Base-by-base conservation (phyloP, 805 yeast genomes). In the Hemisphaericaspora nanyangensis region DNA sequence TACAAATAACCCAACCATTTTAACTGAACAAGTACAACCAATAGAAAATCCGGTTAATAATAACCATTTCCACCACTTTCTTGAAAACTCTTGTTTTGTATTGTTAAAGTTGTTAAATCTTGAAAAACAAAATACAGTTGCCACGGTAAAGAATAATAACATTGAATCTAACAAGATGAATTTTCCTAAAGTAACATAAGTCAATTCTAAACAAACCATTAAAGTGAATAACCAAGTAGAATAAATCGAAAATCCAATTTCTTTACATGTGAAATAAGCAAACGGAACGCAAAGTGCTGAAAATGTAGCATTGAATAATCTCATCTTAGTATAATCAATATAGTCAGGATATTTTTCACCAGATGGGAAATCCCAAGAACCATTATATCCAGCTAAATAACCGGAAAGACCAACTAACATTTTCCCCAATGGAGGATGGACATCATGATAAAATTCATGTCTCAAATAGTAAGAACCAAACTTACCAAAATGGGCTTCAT, bases 1-100 rank as follows among this genome's bases (percentile, higher is more conserved):
- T 44, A 87, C 86, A 54, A 93, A 87, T 40, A 91, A 73, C 52
- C 99, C 99, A 42, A 93, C 98, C 96, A 90, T 88, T 65, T 93
- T 93, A 42, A 89, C 95, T 20, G 95, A 84, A 56, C 91, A 83
- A 15, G 90, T 85, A 60, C 93, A 85, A 30, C 99, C 98, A 53
- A 93, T 79, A 33, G 79, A 70, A 37, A 88, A 65, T 48, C 99
- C 99, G 7, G 95, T 85, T 42, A 85, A 65, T 17, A 83, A 51
- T 37, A 93, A 64, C 96, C 97, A 91, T 58, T 79, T 80, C 95
- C 95, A 93, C 97, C 99, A 91, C 55, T 78, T 75, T 54, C 80
- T 69, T 10, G 85, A 57, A 56, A 90, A 87, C 29, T 71, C 72
- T 13, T 45, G 41, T 10, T 42, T 31, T 30, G 70, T 62, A 41